These are phyloP conservation scores for Gamsiella multidivaricata DNA, from an alignment of 192 early-diverging fungal genomes.

Conservation along the genomic window DNA sequence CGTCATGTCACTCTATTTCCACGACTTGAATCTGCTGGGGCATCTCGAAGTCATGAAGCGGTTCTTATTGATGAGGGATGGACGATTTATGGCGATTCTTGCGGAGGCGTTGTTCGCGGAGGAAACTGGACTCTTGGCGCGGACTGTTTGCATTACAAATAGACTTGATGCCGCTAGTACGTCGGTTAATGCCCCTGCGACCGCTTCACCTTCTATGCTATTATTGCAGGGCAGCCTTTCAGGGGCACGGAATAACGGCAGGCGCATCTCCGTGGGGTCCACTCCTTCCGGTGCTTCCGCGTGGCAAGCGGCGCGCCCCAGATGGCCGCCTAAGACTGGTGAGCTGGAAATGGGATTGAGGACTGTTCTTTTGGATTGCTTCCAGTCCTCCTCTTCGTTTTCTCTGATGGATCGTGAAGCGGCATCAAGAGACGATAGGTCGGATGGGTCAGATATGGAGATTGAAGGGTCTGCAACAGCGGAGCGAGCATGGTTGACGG, in stretches of 20 bases:
- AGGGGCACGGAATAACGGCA: no score
- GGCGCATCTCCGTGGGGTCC: constrained; percentile 33
- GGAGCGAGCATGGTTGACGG: no score
- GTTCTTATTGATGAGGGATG: constrained; percentile 58
- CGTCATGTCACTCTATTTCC: constrained; percentile 60
- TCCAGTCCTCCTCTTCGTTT: constrained; percentile 7
- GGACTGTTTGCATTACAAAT: constrained; percentile 14
- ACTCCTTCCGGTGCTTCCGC: constrained; percentile 20
- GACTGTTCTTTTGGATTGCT: constrained; percentile 52
- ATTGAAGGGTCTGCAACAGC: constrained; percentile 8
- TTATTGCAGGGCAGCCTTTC: no score
- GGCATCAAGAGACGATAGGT: not conserved
- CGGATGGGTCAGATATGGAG: constrained; percentile 18
- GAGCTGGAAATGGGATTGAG: constrained; percentile 52
- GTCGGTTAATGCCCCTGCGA: no score
- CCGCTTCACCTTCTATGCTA: no score
- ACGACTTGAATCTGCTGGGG: constrained; percentile 54
- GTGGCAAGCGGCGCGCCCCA: constrained; percentile 11
- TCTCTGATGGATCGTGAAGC: not conserved
- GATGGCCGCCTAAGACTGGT: constrained; percentile 53
- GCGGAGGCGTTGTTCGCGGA: constrained; percentile 54
- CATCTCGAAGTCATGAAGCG: constrained; percentile 55
- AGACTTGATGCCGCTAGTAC: not conserved
- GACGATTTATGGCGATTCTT: constrained; percentile 52
- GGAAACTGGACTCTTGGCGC: constrained; percentile 38